Evolutionary conservation across 192 early-diverging fungal species (phyloP).

Genomic region (Phlyctochytrium arcticum): DNA sequence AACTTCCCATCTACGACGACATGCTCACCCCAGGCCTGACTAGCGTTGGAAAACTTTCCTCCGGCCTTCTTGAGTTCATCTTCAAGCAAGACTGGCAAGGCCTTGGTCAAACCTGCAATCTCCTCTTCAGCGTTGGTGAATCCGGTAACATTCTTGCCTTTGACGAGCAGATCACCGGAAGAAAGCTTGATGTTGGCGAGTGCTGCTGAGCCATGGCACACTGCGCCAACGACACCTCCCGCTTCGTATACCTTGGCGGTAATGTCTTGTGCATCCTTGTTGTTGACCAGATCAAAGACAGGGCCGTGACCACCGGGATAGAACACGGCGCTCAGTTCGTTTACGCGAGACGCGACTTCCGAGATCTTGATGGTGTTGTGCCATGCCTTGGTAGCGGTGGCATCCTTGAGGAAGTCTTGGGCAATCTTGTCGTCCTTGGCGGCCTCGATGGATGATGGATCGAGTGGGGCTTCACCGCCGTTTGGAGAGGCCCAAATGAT

Average conservation of each 20-base stretch:
- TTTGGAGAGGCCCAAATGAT: constrained; percentile 51
- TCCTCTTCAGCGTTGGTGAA: constrained; percentile 70
- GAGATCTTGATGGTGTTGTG: constrained; percentile 42
- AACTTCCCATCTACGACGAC: constrained; percentile 59
- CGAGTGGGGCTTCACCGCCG: constrained; percentile 50
- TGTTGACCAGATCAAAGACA: constrained; percentile 49
- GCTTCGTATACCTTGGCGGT: constrained; percentile 43
- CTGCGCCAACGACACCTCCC: constrained; percentile 43
- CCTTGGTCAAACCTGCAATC: constrained; percentile 31
- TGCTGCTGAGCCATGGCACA: constrained; percentile 68
- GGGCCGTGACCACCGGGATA: constrained; percentile 59
- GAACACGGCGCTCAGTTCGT: constrained; percentile 44
- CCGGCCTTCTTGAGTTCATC: constrained; percentile 37
- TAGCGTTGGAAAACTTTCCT: constrained; percentile 49
- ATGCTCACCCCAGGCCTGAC: constrained; percentile 36
- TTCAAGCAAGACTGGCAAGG: constrained; percentile 27
- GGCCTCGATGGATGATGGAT: constrained; percentile 43
- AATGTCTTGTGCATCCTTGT: constrained; percentile 37
- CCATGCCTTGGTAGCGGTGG: constrained; percentile 22
- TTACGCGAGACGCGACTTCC: constrained; percentile 27
- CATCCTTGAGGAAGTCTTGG: constrained; percentile 47
- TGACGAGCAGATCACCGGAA: constrained; percentile 39
- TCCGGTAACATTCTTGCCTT: constrained; percentile 65
- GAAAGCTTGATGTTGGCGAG: constrained; percentile 57
- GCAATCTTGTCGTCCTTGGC: constrained; percentile 38